Evolutionary conservation across 768 basidiomycete genomes (phyloP).

Genomic region (Tulasnella calospora): DNA sequence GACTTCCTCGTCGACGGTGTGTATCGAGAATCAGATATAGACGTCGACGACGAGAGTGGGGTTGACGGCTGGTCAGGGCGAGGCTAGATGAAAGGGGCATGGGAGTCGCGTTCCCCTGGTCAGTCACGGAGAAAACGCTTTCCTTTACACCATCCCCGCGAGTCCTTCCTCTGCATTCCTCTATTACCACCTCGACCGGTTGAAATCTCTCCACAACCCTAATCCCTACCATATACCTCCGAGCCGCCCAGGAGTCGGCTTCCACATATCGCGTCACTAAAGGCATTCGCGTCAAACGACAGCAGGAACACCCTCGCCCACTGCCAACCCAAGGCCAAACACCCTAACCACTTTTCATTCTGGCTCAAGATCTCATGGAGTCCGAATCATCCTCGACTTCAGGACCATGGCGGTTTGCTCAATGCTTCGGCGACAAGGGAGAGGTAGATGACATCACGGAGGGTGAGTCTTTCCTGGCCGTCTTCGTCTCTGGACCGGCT

Average conservation of each 20-base stretch:
- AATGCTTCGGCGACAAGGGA: conserved; percentile 99
- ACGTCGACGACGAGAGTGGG: background rate
- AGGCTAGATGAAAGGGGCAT: background rate
- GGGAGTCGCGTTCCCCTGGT: conserved; percentile 7
- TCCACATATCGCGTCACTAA: background rate
- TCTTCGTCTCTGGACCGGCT: background rate
- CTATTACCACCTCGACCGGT: background rate
- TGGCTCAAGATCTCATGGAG: conserved; percentile 50
- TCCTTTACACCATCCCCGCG: conserved; percentile 2
- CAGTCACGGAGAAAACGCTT: conserved; percentile 4
- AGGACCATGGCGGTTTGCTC: conserved; percentile 96
- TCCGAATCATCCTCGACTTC: conserved; percentile 69
- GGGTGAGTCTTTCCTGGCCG: conserved; percentile 50
- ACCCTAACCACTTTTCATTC: background rate
- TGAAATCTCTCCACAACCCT: background rate
- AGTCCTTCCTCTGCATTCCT: background rate
- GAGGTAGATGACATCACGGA: conserved; percentile 99
- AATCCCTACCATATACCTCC: background rate
- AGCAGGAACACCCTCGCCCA: background rate
- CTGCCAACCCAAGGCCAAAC: background rate
- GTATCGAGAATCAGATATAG: background rate
- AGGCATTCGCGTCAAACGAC: background rate
- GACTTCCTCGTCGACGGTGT: background rate
- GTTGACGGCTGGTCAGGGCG: background rate
- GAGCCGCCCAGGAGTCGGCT: background rate